Base-by-base conservation (phyloP, 2,329 filamentous ascomycete genomes). In the Eutypella sp. region DNA sequence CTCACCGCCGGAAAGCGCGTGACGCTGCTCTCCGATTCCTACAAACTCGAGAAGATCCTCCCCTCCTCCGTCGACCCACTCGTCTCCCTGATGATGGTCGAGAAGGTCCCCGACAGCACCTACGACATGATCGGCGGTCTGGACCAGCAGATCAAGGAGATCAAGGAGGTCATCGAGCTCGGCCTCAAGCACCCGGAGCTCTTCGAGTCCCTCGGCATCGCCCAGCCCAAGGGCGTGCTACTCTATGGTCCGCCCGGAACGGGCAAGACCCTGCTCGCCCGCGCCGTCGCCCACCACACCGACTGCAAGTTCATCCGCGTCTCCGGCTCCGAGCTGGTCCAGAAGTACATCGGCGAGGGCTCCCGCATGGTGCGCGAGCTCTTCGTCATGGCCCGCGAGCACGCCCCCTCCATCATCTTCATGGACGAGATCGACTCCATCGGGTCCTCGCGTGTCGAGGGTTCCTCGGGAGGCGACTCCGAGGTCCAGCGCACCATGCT, bases 361-460 rank as follows among this genome's bases (percentile, higher is more conserved):
- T 93, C 87, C 59, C 85, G 93, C 59, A 99, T 99, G 93, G 93
- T 99, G 53, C 89, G 93, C 63, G 93, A 99, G 72, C 79, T 99
- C 42, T 99, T 99, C 78, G 88, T 99, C 66, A 99, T 99, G 93
- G 93, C 93, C 23, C 82, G 93, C 70, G 93, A 99, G 67, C 93
- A 99, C 61, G 93, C 93, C 1, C 93, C 93, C 19, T 95, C 89
- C 56, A 99, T 99, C 71, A 99, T 99, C 70, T 99, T 99, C 77
- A 99, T 99, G 93, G 93, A 99, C 68, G 93, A 99, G 71, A 97
- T 99, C 69, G 93, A 99, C 75, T 95, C 89, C 57, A 99, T 99
- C 69, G 93, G 93, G 53, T 96, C 91, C 27, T 96, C 90, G 49
- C 88, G 93, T 70, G 92, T 99, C 44, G 93, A 99, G 66, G 92